Evolutionary conservation across 352 stramenopile genomes (phyloP), one percentile per base, ranked within the genome.

Genomic region (Phytophthora cactorum): DNA sequence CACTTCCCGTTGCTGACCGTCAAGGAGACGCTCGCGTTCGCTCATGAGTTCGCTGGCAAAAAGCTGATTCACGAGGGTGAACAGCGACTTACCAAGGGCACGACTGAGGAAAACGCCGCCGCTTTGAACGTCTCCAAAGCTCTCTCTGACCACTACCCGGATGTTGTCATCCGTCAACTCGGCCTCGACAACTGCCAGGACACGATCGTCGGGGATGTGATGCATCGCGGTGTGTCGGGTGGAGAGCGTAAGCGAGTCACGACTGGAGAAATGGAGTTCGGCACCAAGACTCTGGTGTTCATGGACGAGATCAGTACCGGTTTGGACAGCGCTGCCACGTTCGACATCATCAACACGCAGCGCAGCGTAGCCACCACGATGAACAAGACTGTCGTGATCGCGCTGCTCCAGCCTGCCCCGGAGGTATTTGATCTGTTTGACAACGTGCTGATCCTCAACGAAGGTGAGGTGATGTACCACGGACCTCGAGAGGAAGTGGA

Each of bases 201-300:
- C 59, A 88, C 83, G 6, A 68, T 89, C 27, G 72, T 89, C 5
- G 81, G 81, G 27, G 75, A 83, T 25, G 31, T 50, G n/a, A 86
- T 86, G 70, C 34, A 84, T 15, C 76, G 81, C 14, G 80, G 79
- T n/a, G 72, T 96, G 11, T 91, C 75, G 7, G 92, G 92, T 46
- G 90, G 92, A 28, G 92, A 98, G 70, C 85, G 83, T 63, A 97
- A 97, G 72, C 77, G 92, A 17, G 80, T 96, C 17, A 97, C 93
- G 58, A 90, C 91, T 39, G 87, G 82, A 15, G 90, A 91, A 43
- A 92, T 96, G 69, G 72, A 97, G 51, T 79, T 97, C 9, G 93
- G 86, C 1, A 73, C 86, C 63, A 86, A 90, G n/a, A 59, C 60
- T 2, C 74, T 93, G 29, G 62, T 88, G 7, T 58, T 97, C 15